Base-by-base conservation (phyloP, 2,329 filamentous ascomycete species). In the Aspergillus sp. region DNA sequence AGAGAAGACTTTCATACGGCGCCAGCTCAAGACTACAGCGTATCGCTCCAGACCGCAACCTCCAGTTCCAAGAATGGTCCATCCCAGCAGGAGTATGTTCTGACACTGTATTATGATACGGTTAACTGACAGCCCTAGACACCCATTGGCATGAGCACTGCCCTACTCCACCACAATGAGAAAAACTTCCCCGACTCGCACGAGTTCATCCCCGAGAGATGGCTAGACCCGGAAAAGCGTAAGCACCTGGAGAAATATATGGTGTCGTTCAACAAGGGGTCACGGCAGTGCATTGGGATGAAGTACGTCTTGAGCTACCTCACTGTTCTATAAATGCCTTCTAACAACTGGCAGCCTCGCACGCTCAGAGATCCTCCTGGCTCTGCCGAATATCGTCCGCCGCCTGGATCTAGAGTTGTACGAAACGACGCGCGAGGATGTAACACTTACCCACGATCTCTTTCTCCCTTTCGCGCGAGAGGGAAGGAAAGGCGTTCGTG, bases 251-350 rank as follows among this genome's bases (percentile, higher is more conserved):
- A 74, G 23, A 70, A 66, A 27, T 77, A 75, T 53, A 57, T 78
- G 33, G 69, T 78, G 7, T 62, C 72, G 0, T 79, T 80, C 54
- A 70, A 68, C 50, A 73, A 70, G 40, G 80, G 80, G 0, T 76
- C 72, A 2, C 68, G 79, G n/a, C 76, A 77, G 64, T 82, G 80
- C 55, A 67, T 79, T 12, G 81, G 80, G 11, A 77, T 78, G 37
- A 79, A 82, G 70, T 71, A 60, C 7, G 61, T 37, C 17, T 23
- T 15, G 37, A 27, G 11, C 15, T 11, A 8, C 15, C 7, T 4
- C 21, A 23, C 6, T 37, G 2, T 5, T 33, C 31, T 8, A 27
- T 6, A 5, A 35, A 14, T n/a, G 2, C 44, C 4, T 21, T 49
- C 21, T 31, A 33, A 51, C 27, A 44, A 19, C 9, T 5, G 3